phyloP scores from a whole-genome alignment of 2,329 filamentous ascomycete genomes.

The Mycosphaerella sp. region DNA sequence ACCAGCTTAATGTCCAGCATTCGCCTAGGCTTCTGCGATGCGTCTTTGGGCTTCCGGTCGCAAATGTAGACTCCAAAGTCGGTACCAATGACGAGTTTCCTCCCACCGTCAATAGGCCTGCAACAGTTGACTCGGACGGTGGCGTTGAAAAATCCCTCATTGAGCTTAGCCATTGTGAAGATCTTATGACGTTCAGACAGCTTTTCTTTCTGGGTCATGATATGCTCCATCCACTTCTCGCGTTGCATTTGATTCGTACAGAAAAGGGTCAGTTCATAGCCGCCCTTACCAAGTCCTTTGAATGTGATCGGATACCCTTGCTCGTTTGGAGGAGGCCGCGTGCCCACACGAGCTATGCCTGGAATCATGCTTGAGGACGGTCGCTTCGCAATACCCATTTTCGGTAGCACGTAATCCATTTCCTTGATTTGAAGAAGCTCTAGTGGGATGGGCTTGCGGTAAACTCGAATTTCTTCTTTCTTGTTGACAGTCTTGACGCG shows the following conservation, averaged over 20 bases:
- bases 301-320: constrained; percentile 95
- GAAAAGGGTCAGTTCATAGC: constrained; percentile 86
- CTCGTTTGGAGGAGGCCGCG: constrained; percentile 48
- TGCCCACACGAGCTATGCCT: constrained; percentile 47
- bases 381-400: constrained; percentile 71
- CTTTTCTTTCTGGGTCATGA: constrained; percentile 82
- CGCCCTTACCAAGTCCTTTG: constrained; percentile 88
- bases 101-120: constrained; percentile 87
- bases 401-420: constrained; percentile 93
- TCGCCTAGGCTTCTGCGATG: constrained; percentile 64
- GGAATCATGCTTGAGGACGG: constrained; percentile 79
- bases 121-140: constrained; percentile 90
- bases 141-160: constrained; percentile 85
- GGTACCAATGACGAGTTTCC: constrained; percentile 90
- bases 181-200: constrained; percentile 70
- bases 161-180: constrained; percentile 61
- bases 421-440: constrained; percentile 90
- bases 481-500: constrained; percentile 89
- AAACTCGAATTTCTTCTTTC: constrained; percentile 88
- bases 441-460: constrained; percentile 88
- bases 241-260: constrained; percentile 78
- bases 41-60: constrained; percentile 81
- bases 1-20: constrained; percentile 83
- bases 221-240: constrained; percentile 95
- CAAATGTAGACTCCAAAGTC: constrained; percentile 90